Evolutionary conservation across 176 grass and related monocot genomes (phyloP), one percentile per base, ranked within the genome.

Genomic region (Elaeis guineensis): DNA sequence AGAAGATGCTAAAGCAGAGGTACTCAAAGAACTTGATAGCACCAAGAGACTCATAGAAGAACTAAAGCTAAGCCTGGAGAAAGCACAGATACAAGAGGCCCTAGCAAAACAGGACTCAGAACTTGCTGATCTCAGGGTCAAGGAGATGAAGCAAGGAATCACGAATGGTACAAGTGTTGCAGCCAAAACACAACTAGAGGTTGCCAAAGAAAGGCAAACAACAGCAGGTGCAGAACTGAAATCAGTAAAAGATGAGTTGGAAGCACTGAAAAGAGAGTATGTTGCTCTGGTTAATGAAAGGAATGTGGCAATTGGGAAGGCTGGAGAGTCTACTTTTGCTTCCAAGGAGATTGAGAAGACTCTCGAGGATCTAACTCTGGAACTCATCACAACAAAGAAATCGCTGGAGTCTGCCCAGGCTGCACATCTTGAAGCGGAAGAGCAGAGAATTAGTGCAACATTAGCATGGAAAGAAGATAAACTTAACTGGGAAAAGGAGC

Each of bases 351-450:
- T 29, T 3, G 49, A 65, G 21, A 52, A 52, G 63, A n/a, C 48
- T 26, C 49, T 26, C 0, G 17, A 29, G 49, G 49, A 65, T 2
- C 16, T 50, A 22, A 63, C 19, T 16, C n/a, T 49, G 4, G 39
- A 63, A 24, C 61, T 63, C 19, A 17, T 63, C 16, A 16, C 19
- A 15, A 63, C 39, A 4, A 63, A 63, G 19, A n/a, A 63, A 22
- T 49, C 21, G 18, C 32, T 50, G 1, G 61, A 63, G 6, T 17
- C 28, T 35, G 59, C 29, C 8, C 59, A 61, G 16, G 16, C 59
- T 17, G 59, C 59, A 5, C 59, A 61, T 35, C 25, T 61, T 30
- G 59, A 61, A 35, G 59, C 59, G 20, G 59, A 61, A 39, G 59
- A 20, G 17, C 24, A 35, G 25, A 29, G 59, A 17, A 50, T 50